Evolutionary conservation across 2,329 filamentous ascomycete species (phyloP), one percentile per base, ranked within the genome.

Genomic region (Cordyceps fumosorosea): DNA sequence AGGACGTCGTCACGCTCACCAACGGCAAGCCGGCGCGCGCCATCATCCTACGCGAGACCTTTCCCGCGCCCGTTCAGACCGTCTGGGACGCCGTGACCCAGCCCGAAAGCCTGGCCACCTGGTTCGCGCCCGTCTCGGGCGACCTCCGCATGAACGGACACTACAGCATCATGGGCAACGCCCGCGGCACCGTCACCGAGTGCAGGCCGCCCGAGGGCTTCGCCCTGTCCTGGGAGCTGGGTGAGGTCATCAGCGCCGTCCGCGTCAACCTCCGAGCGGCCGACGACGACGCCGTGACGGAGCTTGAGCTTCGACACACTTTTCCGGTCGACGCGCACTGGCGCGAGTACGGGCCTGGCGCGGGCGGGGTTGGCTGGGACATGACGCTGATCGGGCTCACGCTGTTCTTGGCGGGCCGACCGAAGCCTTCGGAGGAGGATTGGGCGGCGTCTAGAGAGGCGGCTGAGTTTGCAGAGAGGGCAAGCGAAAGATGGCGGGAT

Each of bases 321-420:
- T 56, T 62, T 10, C 51, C 52, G 44, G 29, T 62, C 32, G 59
- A 62, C 44, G 22, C 12, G 18, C 52, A 51, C 44, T 62, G 59
- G 59, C 20, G 44, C 12, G 44, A 45, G 59, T 62, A 62, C 59
- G 59, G 59, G 8, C 32, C 59, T 7, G 59, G 59, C n/a, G 52
- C 52, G n/a, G 44, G 59, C 29, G 59, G 59, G 29, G 59, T 62
- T 22, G 59, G 51, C 40, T 62, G 59, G 59, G 59, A 62, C 44
- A 62, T 50, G 52, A 42, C 42, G 14, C 59, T 62, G 40, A 7
- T 51, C 16, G 59, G 44, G 22, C 59, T 62, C 29, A 42, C 51
- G 14, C 32, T 56, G 40, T 45, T 48, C 44, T 18, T 62, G 2
- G n/a, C 22, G n/a, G 59, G 51, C 8, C 26, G 47, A 5, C 26